Evolutionary conservation across 148 eudicot genomes (phyloP).

Genomic region (Chenopodium album): DNA sequence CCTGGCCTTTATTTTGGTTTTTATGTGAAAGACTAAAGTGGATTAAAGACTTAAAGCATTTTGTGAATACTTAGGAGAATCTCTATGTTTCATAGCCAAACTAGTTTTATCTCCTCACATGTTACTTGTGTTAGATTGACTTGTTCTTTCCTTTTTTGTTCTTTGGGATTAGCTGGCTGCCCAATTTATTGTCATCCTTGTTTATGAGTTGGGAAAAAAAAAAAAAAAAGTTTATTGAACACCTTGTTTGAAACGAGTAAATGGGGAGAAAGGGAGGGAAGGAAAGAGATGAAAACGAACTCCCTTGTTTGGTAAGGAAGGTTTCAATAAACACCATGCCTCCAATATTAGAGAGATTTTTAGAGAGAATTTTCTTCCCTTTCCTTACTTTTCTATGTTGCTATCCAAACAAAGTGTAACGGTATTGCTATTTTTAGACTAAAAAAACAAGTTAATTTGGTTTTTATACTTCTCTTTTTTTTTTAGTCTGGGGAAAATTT

Average conservation of each 20-base stretch:
- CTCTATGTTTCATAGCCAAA: neutral
- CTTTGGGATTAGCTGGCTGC: conserved; percentile 3
- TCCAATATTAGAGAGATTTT: too few relatives aligned
- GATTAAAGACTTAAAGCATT: too few relatives aligned
- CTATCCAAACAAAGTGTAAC: too few relatives aligned
- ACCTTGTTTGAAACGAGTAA: too few relatives aligned
- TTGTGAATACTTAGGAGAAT: neutral
- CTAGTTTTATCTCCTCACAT: neutral
- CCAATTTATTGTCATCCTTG: neutral
- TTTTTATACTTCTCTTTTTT: neutral
- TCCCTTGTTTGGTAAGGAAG: too few relatives aligned
- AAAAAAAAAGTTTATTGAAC: too few relatives aligned
- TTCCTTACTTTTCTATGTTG: too few relatives aligned
- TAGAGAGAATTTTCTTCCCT: too few relatives aligned
- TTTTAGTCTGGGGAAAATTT: neutral
- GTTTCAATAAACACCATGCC: too few relatives aligned
- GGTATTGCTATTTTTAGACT: neutral
- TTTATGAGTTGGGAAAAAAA: neutral
- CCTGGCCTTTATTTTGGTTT: neutral
- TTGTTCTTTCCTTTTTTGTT: neutral
- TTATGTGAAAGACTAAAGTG: neutral
- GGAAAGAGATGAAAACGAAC: too few relatives aligned
- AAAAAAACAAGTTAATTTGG: too few relatives aligned
- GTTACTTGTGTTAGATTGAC: neutral
- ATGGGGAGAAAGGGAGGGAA: too few relatives aligned